Evolutionary conservation across 345 rosid genomes (phyloP).

Genomic region (Lumnitzera littorea): DNA sequence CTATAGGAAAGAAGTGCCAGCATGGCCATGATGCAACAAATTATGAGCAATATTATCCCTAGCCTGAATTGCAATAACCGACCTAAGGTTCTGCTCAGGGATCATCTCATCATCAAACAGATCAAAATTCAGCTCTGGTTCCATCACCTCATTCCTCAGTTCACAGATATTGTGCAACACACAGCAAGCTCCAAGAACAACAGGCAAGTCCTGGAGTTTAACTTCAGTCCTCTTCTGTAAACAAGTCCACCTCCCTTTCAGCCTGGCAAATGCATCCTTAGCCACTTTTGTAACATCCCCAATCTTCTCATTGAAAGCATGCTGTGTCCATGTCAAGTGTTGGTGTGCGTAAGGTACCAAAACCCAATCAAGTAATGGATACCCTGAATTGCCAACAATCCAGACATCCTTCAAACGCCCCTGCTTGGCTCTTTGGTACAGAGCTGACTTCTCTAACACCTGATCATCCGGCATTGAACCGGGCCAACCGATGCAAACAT

Average conservation of each 20-base stretch:
- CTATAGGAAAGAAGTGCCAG: constrained; percentile 23
- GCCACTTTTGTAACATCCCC: constrained; percentile 21
- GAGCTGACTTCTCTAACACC: constrained; percentile 35
- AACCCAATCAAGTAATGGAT: constrained; percentile 42
- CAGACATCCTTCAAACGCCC: constrained; percentile 29
- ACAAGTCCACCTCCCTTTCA: constrained; percentile 45
- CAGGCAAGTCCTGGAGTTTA: constrained; percentile 46
- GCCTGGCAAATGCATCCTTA: constrained; percentile 30
- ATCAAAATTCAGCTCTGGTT: constrained; percentile 20
- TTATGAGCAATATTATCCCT: constrained; percentile 49
- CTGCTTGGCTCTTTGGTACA: constrained; percentile 22
- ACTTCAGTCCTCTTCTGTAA: constrained; percentile 41
- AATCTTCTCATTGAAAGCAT: constrained; percentile 35
- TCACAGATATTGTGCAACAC: constrained; percentile 50
- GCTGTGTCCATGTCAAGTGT: constrained; percentile 47
- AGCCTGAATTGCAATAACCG: constrained; percentile 22
- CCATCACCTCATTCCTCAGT: constrained; percentile 33
- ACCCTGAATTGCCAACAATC: constrained; percentile 32
- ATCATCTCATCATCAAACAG: constrained; percentile 35
- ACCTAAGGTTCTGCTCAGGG: constrained; percentile 22
- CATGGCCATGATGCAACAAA: constrained; percentile 37
- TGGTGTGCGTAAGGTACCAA: constrained; percentile 40
- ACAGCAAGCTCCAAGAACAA: constrained; percentile 48
- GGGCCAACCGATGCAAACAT: constrained; percentile 51
- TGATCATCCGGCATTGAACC: constrained; percentile 51